Percentiles rank a stretch among this genome's conserved stretches.
These are phyloP conservation scores for Rhizoclosmatium globosum DNA, from an alignment of 192 early-diverging fungal species.

Conservation along the genomic window DNA sequence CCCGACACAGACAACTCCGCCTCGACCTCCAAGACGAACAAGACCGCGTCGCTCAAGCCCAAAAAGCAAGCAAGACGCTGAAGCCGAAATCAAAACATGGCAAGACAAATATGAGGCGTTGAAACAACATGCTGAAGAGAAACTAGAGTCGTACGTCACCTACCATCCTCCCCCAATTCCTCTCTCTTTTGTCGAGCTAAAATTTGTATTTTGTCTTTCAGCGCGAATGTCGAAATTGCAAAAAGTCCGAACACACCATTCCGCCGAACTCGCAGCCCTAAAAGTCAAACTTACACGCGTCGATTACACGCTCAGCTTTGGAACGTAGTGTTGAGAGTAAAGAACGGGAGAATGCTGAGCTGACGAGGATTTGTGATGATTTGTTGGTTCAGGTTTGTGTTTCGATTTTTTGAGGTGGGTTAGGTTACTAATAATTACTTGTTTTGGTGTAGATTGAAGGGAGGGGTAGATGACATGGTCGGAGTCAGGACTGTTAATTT, in stretches of 20 bases:
- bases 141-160: conserved; percentile 46
- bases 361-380: conserved; percentile 54
- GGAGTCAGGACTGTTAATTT: too few relatives aligned
- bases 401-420: not conserved
- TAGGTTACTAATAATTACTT: not conserved
- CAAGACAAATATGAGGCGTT: conserved; percentile 42
- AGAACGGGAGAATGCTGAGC: conserved; percentile 46
- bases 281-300: conserved; percentile 40
- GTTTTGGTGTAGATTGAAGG: too few relatives aligned
- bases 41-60: conserved; percentile 27
- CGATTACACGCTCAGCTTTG: conserved; percentile 45
- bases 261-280: conserved; percentile 50
- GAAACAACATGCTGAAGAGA: conserved; percentile 50
- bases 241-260: conserved; percentile 32
- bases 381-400: conserved; percentile 43
- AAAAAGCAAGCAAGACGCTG: conserved; percentile 4
- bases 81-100: conserved; percentile 14
- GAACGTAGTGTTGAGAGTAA: conserved; percentile 46
- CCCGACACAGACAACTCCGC: conserved; percentile 42
- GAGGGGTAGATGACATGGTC: too few relatives aligned
- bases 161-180: too few relatives aligned
- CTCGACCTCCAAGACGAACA: conserved; percentile 45
- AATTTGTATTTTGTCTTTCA: conserved; percentile 4
- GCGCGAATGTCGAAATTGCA: conserved; percentile 53
- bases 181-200: not conserved